phyloP scores from a whole-genome alignment of 192 early-diverging fungal species.

The Neocallimastix lanati region DNA sequence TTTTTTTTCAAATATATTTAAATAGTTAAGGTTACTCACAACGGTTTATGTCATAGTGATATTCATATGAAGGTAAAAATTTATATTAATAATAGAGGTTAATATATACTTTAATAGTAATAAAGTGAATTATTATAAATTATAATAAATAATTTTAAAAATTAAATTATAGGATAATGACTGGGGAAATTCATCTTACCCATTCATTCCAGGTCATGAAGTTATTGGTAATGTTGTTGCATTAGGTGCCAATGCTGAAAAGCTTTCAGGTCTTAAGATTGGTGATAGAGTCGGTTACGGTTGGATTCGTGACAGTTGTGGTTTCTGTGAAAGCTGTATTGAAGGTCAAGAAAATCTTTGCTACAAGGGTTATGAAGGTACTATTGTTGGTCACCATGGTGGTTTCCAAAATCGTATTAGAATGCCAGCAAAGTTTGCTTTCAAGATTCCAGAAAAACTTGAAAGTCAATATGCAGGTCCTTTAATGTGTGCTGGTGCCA shows the following conservation, averaged over 20 bases:
- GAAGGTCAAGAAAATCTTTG: slow-evolving; percentile 19
- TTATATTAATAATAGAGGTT: no score
- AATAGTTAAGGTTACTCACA: neutral
- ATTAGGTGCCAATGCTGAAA: slow-evolving; percentile 28
- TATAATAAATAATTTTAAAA: no score
- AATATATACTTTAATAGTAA: no score
- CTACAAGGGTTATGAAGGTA: slow-evolving; percentile 16
- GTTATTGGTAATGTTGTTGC: slow-evolving; percentile 41
- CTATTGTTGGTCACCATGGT: slow-evolving; percentile 18
- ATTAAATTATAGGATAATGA: slow-evolving; percentile 9
- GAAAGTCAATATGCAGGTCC: slow-evolving; percentile 42
- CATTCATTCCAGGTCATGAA: slow-evolving; percentile 48
- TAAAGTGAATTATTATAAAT: no score
- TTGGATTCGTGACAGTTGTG: slow-evolving; percentile 36
- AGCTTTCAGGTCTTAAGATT: slow-evolving; percentile 13
- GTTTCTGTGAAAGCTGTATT: slow-evolving; percentile 31
- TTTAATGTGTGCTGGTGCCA: slow-evolving; percentile 64
- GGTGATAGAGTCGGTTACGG: slow-evolving; percentile 53
- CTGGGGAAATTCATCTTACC: slow-evolving; percentile 4
- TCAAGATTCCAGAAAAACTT: slow-evolving; percentile 33
- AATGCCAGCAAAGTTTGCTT: slow-evolving; percentile 32
- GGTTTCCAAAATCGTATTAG: slow-evolving; percentile 45
- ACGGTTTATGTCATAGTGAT: neutral
- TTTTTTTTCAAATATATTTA: no score
- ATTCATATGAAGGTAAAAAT: neutral